Evolutionary conservation across 345 rosid species (phyloP).

Genomic region (Rhodomyrtus tomentosa): DNA sequence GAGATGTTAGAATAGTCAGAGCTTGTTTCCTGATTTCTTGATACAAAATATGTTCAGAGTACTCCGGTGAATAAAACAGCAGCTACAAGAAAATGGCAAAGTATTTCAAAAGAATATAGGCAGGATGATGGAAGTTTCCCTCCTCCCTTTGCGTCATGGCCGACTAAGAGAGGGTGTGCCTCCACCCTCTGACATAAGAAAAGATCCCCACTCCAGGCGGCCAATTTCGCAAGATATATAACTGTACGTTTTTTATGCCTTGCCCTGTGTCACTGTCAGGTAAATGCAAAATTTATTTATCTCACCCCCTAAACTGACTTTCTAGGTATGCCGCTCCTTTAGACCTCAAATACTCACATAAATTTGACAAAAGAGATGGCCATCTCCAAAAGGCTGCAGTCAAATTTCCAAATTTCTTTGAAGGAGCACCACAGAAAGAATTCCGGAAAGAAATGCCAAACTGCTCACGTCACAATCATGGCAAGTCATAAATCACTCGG

Average conservation of each 20-base stretch:
- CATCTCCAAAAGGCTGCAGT: not conserved
- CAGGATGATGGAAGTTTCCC: not conserved
- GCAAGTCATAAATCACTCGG: not conserved
- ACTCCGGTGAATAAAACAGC: not conserved
- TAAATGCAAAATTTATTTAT: not conserved
- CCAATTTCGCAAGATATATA: not conserved
- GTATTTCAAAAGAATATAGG: not conserved
- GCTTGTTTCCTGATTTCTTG: not conserved
- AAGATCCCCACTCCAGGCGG: not conserved
- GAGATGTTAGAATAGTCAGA: not conserved
- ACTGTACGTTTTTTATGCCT: not conserved
- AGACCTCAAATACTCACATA: not conserved
- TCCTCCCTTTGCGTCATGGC: not conserved
- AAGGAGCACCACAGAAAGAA: not conserved
- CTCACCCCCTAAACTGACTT: not conserved
- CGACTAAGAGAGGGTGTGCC: not conserved
- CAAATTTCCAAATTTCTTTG: not conserved
- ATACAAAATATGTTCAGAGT: not conserved
- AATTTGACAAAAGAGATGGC: not conserved
- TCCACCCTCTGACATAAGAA: no score
- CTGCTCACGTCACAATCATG: not conserved
- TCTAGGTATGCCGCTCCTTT: not conserved
- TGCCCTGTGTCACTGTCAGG: not conserved
- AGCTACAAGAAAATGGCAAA: not conserved
- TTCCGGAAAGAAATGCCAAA: not conserved